phyloP scores from a whole-genome alignment of 1,284 basidiomycete genomes.

The Apiotrichum siamense region DNA sequence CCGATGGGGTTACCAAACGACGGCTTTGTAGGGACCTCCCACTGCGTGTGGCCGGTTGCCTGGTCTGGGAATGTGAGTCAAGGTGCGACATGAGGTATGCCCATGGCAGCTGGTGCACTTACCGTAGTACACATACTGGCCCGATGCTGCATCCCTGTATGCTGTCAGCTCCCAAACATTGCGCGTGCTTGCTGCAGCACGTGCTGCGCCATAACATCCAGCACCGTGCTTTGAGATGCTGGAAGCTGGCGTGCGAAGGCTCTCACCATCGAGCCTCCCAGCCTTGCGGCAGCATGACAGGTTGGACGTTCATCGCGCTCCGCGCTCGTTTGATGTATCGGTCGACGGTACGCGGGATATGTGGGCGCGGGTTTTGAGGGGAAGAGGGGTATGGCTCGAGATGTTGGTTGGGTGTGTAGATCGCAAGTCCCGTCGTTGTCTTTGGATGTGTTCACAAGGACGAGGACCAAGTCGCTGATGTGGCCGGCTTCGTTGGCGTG shows the following conservation, averaged over 20 bases:
- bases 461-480: too few species aligned
- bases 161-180: too few species aligned
- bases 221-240: too few species aligned
- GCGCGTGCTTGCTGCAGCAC: neutral
- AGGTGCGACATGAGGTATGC: neutral
- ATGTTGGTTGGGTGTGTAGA: too few species aligned
- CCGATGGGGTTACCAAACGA: conserved; percentile 20
- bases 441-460: too few species aligned
- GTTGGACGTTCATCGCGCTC: conserved; percentile 26
- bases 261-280: conserved; percentile 82
- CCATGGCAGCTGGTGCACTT: conserved; percentile 38
- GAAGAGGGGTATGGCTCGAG: neutral
- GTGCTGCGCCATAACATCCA: neutral
- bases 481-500: too few species aligned
- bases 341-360: neutral
- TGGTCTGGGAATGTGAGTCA: conserved; percentile 29
- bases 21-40: conserved; percentile 55
- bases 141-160: conserved; percentile 68
- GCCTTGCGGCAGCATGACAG: conserved; percentile 62
- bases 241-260: conserved; percentile 2
- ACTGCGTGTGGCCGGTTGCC: conserved; percentile 56
- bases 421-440: too few species aligned
- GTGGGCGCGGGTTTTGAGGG: neutral
- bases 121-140: conserved; percentile 80
- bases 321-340: neutral